phyloP scores from a whole-genome alignment of 306 rosid species.

The Vicia faba region DNA sequence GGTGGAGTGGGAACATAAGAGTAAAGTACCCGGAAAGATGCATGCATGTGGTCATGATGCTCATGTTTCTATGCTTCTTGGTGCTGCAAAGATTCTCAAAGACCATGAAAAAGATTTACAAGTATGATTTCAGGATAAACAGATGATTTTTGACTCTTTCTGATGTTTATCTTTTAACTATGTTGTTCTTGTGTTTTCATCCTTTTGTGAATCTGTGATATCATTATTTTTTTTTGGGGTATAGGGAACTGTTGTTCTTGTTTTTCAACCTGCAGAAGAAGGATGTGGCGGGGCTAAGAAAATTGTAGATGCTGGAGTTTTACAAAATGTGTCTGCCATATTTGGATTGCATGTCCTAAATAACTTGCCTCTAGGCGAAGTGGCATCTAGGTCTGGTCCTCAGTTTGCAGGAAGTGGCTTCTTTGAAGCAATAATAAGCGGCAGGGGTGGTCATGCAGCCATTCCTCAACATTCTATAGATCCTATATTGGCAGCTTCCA shows the following conservation, averaged over 20 bases:
- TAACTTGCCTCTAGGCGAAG: slow-evolving; percentile 52
- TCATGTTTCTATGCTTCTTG: too few species aligned
- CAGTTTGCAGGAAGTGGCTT: slow-evolving; percentile 64
- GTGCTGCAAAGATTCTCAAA: too few species aligned
- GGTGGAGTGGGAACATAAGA: too few species aligned
- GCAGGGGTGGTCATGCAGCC: slow-evolving; percentile 95
- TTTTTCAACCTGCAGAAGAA: slow-evolving; percentile 98
- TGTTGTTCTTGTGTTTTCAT: too few species aligned
- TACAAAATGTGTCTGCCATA: slow-evolving; percentile 67
- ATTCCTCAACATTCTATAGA: slow-evolving; percentile 82
- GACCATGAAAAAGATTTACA: too few species aligned
- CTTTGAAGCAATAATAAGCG: slow-evolving; percentile 80
- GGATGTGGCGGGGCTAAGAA: slow-evolving; percentile 84
- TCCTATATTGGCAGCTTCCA: slow-evolving; percentile 84
- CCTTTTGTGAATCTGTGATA: slow-evolving; percentile 9
- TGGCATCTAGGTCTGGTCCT: slow-evolving; percentile 68
- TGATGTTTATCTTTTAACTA: too few species aligned
- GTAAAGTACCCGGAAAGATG: too few species aligned
- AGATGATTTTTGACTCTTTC: background rate
- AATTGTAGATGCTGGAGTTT: slow-evolving; percentile 61
- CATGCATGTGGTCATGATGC: too few species aligned
- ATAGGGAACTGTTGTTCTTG: slow-evolving; percentile 87
- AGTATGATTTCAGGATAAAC: too few species aligned
- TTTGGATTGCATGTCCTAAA: slow-evolving; percentile 64
- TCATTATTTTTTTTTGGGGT: slow-evolving; percentile 10